Evolutionary conservation across 805 yeast genomes (phyloP).

Genomic region (Candida caryicola): DNA sequence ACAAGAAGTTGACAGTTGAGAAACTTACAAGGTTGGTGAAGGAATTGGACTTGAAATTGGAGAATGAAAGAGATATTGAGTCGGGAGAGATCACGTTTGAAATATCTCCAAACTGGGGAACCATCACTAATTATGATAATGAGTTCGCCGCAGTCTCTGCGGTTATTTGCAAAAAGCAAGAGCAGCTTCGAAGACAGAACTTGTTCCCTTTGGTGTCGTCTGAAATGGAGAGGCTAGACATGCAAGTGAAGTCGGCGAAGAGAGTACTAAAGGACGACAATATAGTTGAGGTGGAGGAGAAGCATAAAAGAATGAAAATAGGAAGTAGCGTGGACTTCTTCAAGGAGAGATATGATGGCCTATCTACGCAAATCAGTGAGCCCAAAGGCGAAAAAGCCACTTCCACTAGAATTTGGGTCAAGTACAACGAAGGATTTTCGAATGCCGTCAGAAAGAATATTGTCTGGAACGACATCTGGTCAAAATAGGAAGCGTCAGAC

Average conservation of each 20-base stretch:
- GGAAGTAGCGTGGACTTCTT: slow-evolving; percentile 38
- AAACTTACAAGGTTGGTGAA: slow-evolving; percentile 37
- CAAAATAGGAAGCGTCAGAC: slow-evolving; percentile 1
- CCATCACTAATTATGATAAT: slow-evolving; percentile 25
- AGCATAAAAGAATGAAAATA: slow-evolving; percentile 23
- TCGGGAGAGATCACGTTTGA: slow-evolving; percentile 27
- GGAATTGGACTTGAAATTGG: slow-evolving; percentile 40
- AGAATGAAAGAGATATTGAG: slow-evolving; percentile 32
- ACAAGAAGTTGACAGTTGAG: slow-evolving; percentile 32
- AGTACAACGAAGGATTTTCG: slow-evolving; percentile 86
- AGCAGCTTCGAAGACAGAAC: slow-evolving; percentile 29
- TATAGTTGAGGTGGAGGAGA: slow-evolving; percentile 12
- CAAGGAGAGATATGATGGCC: slow-evolving; percentile 34
- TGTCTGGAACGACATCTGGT: slow-evolving; percentile 71
- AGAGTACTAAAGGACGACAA: slow-evolving; percentile 18
- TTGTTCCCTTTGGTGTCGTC: slow-evolving; percentile 36
- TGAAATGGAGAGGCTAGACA: slow-evolving; percentile 27
- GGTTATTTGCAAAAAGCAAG: slow-evolving; percentile 15
- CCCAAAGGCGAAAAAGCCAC: slow-evolving; percentile 14
- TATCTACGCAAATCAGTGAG: slow-evolving; percentile 25
- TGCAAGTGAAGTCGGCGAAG: slow-evolving; percentile 10
- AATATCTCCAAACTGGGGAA: slow-evolving; percentile 36
- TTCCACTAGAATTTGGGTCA: slow-evolving; percentile 65
- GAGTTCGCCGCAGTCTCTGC: slow-evolving; percentile 15
- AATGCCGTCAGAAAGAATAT: slow-evolving; percentile 86